Base-by-base conservation (phyloP, 495 filamentous ascomycete genomes). In the Penicillium atrosanguineum region DNA sequence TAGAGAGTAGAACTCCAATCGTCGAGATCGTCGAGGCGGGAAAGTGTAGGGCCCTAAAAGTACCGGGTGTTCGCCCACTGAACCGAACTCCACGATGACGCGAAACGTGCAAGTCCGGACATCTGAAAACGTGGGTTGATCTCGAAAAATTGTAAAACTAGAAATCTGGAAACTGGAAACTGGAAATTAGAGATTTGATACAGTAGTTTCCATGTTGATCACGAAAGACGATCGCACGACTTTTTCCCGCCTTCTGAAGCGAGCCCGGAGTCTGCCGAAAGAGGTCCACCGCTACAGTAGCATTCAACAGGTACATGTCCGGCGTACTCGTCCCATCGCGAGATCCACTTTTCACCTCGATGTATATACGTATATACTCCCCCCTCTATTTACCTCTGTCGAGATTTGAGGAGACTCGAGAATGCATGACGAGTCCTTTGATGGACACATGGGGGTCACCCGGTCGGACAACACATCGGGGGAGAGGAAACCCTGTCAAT, bases 401-500 rank as follows among this genome's bases (percentile, higher is more conserved):
- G 8, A 34, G 3, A 34, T 14, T 12, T 15, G 11, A 12, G 12
- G 11, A 4, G 3, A 14, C 31, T 34, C 31, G 11, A 34, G 31
- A 34, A 15, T 34, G 31, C 31, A 41, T 44, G 39, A n/a, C 7
- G 31, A 34, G 11, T 34, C 31, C 31, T 14, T 14, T 12, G 31
- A 40, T 19, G 38, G 18, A 12, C 11, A 34, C 9, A 11, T 34
- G 14, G 15, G 4, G 38, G 38, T 40, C 38, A 19, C 16, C 19
- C 38, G 19, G 28, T 15, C 46, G 20, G 37, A 41, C 36, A 44
- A 25, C 28, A 47, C 11, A 31, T 44, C 1, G 5, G 44, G 15
- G 15, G 41, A 47, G 43, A 20, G 6, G 16, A 56, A 46, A 59
- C 52, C 59, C 59, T 52, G 59, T 44, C 55, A 54, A 58, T 61